These are phyloP conservation scores for Colletotrichum costaricense DNA, from an alignment of 2,329 filamentous ascomycete genomes.

Conservation along the genomic window DNA sequence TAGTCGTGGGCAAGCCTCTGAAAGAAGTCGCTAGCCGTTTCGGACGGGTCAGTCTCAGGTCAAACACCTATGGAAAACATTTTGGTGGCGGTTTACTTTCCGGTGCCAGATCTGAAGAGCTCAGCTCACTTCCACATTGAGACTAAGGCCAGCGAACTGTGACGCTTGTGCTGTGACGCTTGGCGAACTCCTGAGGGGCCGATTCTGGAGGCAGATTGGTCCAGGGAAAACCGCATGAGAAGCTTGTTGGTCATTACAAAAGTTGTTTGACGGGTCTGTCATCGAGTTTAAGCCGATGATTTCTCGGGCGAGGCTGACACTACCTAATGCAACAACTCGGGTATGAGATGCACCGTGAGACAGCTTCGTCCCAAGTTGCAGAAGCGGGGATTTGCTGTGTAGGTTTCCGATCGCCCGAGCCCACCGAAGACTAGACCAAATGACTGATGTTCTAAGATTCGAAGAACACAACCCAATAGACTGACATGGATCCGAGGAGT, in stretches of 20 bases:
- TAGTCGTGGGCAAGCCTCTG: slow-evolving; percentile 1
- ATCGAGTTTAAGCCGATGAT: slow-evolving; percentile 32
- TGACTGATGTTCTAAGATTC: background rate
- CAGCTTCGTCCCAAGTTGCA: slow-evolving; percentile 33
- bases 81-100: slow-evolving; percentile 9
- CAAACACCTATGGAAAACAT: slow-evolving; percentile 6
- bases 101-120: slow-evolving; percentile 13
- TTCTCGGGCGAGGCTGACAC: slow-evolving; percentile 11
- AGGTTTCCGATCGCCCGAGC: slow-evolving; percentile 34
- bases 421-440: slow-evolving; percentile 33
- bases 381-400: slow-evolving; percentile 22
- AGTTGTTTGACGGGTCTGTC: slow-evolving; percentile 30
- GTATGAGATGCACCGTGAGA: slow-evolving; percentile 35
- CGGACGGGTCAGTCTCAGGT: slow-evolving; percentile 29
- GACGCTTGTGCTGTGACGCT: slow-evolving; percentile 17
- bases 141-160: slow-evolving; percentile 9
- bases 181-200: slow-evolving; percentile 18
- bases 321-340: slow-evolving; percentile 30
- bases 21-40: slow-evolving; percentile 19
- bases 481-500: background rate
- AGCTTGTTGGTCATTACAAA: slow-evolving; percentile 23
- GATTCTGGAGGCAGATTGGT: slow-evolving; percentile 2
- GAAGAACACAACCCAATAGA: slow-evolving; percentile 8
- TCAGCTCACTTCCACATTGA: background rate
- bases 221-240: slow-evolving; percentile 1